Evolutionary conservation across 2,329 filamentous ascomycete species (phyloP), one percentile per base, ranked within the genome.

Genomic region (Sporothrix sp.): DNA sequence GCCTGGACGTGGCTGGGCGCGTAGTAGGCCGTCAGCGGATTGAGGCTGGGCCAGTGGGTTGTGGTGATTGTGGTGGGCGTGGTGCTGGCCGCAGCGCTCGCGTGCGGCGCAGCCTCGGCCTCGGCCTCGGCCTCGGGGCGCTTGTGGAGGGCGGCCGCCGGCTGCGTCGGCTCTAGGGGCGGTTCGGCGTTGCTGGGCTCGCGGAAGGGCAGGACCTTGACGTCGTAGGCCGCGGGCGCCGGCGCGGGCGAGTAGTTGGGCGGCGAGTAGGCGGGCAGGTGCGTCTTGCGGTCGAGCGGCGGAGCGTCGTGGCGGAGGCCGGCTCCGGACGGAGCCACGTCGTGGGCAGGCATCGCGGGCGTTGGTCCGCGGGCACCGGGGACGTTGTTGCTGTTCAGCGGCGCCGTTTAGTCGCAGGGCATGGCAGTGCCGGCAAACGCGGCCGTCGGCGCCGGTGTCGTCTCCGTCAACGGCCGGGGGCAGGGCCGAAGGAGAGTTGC

Each of bases 11-110:
- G 66, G 53, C 69, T 68, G 3, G 69, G 68, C 1, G 63, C 65
- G 56, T 74, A 74, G 57, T 74, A 77, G 7, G 68, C 65, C 9
- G 72, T 71, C 18, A 75, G 62, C 0, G 72, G 71, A 51, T 75
- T 75, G 44, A 74, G 60, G 53, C 68, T 70, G 20, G 71, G 70
- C 75, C 75, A 78, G 53, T 68, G 66, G 23, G 59, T 61, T 21
- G 61, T 40, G 48, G 62, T 53, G 35, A 63, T 7, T 62, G 57
- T 37, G 57, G 58, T 43, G 59, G 61, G 42, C 9, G 60, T 55
- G n/a, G n/a, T n/a, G n/a, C n/a, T n/a, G n/a, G n/a, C n/a, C n/a
- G n/a, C n/a, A n/a, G n/a, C n/a, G n/a, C n/a, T n/a, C n/a, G n/a
- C n/a, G n/a, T n/a, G n/a, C n/a, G n/a, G n/a, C n/a, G n/a, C n/a